phyloP scores from a whole-genome alignment of 352 stramenopile genomes.

The Globisporangium emineosum region DNA sequence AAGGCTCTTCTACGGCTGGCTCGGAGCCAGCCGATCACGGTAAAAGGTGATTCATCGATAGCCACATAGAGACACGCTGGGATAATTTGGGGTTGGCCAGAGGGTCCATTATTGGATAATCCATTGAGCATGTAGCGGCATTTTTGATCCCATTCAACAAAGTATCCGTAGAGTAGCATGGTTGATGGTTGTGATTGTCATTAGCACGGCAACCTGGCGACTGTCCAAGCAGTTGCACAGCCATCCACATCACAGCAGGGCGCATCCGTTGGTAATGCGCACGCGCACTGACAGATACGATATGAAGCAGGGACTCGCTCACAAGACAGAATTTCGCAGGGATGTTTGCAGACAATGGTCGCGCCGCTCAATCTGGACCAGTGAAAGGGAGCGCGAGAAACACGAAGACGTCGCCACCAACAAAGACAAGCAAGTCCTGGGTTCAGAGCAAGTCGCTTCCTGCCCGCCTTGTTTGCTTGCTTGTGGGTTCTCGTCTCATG shows the following conservation, averaged over 20 bases:
- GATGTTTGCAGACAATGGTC: background rate
- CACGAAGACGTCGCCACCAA: background rate
- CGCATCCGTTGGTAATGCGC: conserved; percentile 6
- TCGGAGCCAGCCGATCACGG: background rate
- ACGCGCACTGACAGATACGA: background rate
- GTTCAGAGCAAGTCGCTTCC: background rate
- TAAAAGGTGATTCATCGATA: too few species aligned
- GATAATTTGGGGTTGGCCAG: background rate
- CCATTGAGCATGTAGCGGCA: background rate
- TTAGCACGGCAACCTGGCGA: background rate
- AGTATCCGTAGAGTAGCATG: background rate
- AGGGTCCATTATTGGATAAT: background rate
- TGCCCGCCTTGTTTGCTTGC: background rate
- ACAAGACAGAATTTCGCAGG: background rate
- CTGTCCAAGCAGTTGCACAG: background rate
- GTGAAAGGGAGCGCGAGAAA: background rate
- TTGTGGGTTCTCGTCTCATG: background rate
- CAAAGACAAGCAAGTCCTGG: background rate
- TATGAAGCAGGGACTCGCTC: background rate
- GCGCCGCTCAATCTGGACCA: background rate
- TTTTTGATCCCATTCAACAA: background rate
- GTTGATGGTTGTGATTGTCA: background rate
- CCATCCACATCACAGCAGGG: background rate
- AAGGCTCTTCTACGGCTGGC: background rate
- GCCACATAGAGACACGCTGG: background rate